Evolutionary conservation across 2,329 filamentous ascomycete genomes (phyloP).

Genomic region (Akanthomyces muscarius): DNA sequence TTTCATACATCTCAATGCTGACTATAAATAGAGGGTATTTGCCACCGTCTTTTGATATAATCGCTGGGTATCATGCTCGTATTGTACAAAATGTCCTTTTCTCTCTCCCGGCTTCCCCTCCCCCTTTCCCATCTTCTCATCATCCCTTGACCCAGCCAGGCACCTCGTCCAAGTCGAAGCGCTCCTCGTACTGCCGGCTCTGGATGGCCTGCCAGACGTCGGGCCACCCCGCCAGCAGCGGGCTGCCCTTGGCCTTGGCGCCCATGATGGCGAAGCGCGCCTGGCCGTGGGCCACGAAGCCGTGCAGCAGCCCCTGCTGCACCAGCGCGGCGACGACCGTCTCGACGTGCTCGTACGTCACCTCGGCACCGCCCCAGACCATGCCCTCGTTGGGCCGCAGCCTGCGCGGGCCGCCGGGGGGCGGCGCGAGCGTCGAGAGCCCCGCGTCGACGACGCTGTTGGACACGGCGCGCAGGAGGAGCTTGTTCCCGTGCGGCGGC

Average conservation of each 20-base stretch:
- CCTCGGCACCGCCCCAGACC: constrained; percentile 59
- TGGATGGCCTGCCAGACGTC: constrained; percentile 65
- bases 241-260: constrained; percentile 60
- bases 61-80: constrained; percentile 12
- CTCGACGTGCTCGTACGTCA: constrained; percentile 66
- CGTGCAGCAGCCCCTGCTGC: constrained; percentile 74
- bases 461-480: constrained; percentile 50
- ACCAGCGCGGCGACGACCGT: constrained; percentile 71
- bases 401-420: constrained; percentile 41
- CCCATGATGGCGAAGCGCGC: constrained; percentile 79
- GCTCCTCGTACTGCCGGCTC: constrained; percentile 55
- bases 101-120: no score
- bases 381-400: constrained; percentile 56
- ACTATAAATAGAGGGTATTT: not conserved
- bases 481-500: constrained; percentile 42
- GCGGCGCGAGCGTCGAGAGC: constrained; percentile 44
- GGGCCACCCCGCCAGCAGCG: constrained; percentile 71
- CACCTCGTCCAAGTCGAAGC: constrained; percentile 59
- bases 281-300: constrained; percentile 76
- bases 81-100: not conserved
- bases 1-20: no score
- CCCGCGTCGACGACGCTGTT: constrained; percentile 40
- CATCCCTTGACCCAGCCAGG: constrained; percentile 69
- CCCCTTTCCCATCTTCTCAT: no score
- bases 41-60: not conserved